phyloP scores from a whole-genome alignment of 495 filamentous ascomycete genomes.

The Tricharina praecox region DNA sequence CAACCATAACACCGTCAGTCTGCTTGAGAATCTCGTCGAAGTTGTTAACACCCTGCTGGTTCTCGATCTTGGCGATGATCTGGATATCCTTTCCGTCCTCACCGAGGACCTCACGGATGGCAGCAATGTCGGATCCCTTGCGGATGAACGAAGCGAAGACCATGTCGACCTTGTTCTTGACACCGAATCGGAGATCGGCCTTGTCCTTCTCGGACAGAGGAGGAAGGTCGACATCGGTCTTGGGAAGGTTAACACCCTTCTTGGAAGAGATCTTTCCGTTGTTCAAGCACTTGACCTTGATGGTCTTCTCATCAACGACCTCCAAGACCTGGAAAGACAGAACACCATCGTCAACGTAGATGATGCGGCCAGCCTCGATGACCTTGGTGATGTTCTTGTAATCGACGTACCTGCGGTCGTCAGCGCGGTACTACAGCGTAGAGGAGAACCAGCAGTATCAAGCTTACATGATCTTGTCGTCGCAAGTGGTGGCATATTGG shows the following conservation, averaged over 20 bases:
- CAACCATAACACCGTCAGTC: conserved; percentile 99
- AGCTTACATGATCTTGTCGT: conserved; percentile 82
- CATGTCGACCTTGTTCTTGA: conserved; percentile 98
- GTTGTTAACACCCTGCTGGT: conserved; percentile 97
- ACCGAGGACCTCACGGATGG: conserved; percentile 81
- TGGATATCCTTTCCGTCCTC: conserved; percentile 91
- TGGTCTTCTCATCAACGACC: conserved; percentile 71
- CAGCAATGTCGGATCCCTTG: conserved; percentile 70
- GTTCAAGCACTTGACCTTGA: conserved; percentile 73
- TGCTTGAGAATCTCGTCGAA: conserved; percentile 91
- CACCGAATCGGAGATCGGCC: conserved; percentile 78
- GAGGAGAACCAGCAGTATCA: neutral
- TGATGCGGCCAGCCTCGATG: conserved; percentile 77
- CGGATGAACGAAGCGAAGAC: conserved; percentile 98
- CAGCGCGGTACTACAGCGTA: neutral
- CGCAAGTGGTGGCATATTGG: conserved; percentile 66
- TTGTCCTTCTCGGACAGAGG: conserved; percentile 98
- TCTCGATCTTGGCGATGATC: conserved; percentile 99
- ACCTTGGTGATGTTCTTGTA: conserved; percentile 99
- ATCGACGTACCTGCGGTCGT: conserved; percentile 66
- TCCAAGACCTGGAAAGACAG: conserved; percentile 86
- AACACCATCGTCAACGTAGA: conserved; percentile 97
- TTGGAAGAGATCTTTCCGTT: conserved; percentile 95
- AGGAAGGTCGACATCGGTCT: conserved; percentile 95
- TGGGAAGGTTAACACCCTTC: conserved; percentile 97